These are phyloP conservation scores for Nannochloropsis oceanica DNA, from an alignment of 108 stramenopile genomes.

Conservation along the genomic window DNA sequence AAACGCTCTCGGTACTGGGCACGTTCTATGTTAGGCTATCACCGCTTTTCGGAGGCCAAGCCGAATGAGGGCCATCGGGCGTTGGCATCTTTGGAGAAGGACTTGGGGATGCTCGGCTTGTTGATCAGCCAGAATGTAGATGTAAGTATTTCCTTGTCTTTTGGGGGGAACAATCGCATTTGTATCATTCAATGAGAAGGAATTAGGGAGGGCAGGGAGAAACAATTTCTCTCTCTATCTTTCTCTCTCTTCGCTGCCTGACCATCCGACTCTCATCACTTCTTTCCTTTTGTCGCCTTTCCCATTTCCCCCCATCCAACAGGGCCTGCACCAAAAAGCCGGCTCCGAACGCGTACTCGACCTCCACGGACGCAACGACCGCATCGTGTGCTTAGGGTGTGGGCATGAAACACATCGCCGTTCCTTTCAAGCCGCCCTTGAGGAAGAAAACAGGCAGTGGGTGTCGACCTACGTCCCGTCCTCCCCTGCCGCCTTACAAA, in stretches of 20 bases:
- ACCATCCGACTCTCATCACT: too few species aligned
- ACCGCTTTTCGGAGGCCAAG: slow-evolving; percentile 47
- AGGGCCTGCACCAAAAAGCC: slow-evolving; percentile 59
- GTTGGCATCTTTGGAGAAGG: slow-evolving; percentile 57
- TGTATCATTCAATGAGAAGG: too few species aligned
- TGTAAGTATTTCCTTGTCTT: background rate
- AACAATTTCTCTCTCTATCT: too few species aligned
- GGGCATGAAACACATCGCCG: slow-evolving; percentile 45
- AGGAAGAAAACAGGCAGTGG: slow-evolving; percentile 41
- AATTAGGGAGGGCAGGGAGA: too few species aligned
- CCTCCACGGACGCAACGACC: slow-evolving; percentile 68
- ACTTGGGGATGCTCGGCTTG: slow-evolving; percentile 48
- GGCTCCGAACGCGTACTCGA: slow-evolving; percentile 62
- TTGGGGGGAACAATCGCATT: too few species aligned
- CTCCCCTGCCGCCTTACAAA: background rate
- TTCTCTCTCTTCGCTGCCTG: too few species aligned
- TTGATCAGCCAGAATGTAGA: slow-evolving; percentile 21
- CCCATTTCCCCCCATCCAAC: background rate
- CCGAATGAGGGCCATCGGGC: slow-evolving; percentile 75
- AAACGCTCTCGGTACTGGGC: slow-evolving; percentile 89
- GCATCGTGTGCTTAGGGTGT: slow-evolving; percentile 72
- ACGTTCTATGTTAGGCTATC: slow-evolving; percentile 68
- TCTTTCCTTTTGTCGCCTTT: too few species aligned
- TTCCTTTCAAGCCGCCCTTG: slow-evolving; percentile 58
- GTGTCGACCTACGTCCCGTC: slow-evolving; percentile 7